Evolutionary conservation across 495 filamentous ascomycete genomes (phyloP).

Genomic region (Cercophora scortea): DNA sequence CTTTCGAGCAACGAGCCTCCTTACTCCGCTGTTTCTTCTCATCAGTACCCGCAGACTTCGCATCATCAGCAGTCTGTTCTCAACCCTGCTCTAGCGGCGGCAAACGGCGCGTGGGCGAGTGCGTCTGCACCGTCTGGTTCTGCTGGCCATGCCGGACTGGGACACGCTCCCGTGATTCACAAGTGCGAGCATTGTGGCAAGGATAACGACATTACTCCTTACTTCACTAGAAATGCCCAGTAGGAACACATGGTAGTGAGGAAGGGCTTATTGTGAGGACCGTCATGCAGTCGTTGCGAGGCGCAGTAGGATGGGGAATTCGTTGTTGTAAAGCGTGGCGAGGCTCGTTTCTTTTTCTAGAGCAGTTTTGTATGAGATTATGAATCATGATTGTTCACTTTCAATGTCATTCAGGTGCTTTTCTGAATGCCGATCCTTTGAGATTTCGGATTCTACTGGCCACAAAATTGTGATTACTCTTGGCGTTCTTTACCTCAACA

Average conservation of each 20-base stretch:
- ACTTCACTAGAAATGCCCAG: neutral
- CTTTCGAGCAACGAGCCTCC: neutral
- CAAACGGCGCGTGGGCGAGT: slow-evolving; percentile 13
- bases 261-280: too few species aligned
- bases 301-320: too few species aligned
- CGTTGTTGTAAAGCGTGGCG: too few species aligned
- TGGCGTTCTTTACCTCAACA: too few species aligned
- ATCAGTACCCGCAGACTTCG: neutral
- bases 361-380: neutral
- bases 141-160: neutral
- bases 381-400: neutral
- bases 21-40: neutral
- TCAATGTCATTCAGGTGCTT: too few species aligned
- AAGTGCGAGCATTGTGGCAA: slow-evolving; percentile 16
- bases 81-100: slow-evolving; percentile 12
- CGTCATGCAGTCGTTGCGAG: too few species aligned
- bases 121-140: neutral
- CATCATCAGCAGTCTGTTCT: neutral
- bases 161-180: slow-evolving; percentile 8
- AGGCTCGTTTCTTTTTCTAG: neutral
- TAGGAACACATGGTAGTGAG: too few species aligned
- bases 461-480: too few species aligned
- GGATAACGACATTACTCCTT: neutral
- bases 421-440: too few species aligned
- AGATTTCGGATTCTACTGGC: too few species aligned